Evolutionary conservation across 495 filamentous ascomycete species (phyloP).

Genomic region (Pseudotulostoma volvatum): DNA sequence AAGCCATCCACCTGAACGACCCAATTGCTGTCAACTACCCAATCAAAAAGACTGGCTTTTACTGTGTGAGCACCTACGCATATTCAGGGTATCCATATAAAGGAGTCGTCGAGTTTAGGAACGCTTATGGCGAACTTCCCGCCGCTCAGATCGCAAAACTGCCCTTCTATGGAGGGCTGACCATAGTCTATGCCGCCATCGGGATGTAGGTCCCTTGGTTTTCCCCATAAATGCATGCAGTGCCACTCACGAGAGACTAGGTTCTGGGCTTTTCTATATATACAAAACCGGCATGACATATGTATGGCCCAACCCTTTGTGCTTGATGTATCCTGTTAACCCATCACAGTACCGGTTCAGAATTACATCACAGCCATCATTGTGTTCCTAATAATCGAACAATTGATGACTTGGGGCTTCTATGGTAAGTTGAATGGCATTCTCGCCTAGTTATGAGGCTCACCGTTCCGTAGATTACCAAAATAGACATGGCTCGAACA

Average conservation of each 20-base stretch:
- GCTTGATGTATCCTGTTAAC: conserved; percentile 18
- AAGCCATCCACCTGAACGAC: conserved; percentile 69
- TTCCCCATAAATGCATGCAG: neutral
- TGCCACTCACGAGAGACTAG: conserved; percentile 18
- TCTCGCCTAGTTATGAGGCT: neutral
- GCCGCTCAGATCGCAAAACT: conserved; percentile 92
- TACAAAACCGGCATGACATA: conserved; percentile 86
- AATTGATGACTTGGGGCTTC: conserved; percentile 97
- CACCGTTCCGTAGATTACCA: conserved; percentile 48
- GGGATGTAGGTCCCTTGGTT: conserved; percentile 36
- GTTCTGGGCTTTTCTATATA: conserved; percentile 93
- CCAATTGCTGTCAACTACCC: conserved; percentile 59
- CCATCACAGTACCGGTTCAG: conserved; percentile 66
- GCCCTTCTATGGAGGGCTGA: conserved; percentile 90
- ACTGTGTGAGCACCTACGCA: conserved; percentile 69
- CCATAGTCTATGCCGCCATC: conserved; percentile 85
- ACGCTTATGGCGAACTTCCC: conserved; percentile 90
- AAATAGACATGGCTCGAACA: conserved; percentile 73
- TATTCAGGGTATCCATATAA: conserved; percentile 48
- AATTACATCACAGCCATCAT: conserved; percentile 98
- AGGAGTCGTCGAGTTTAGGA: conserved; percentile 78
- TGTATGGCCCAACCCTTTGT: conserved; percentile 28
- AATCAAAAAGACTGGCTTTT: conserved; percentile 83
- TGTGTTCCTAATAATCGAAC: conserved; percentile 84
- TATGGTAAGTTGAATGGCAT: conserved; percentile 36